A percentile compares a stretch with the other conserved stretches of the same genome.
These are phyloP conservation scores for Phytophthora ohioensis DNA, from an alignment of 352 stramenopile genomes.

Conservation along the genomic window DNA sequence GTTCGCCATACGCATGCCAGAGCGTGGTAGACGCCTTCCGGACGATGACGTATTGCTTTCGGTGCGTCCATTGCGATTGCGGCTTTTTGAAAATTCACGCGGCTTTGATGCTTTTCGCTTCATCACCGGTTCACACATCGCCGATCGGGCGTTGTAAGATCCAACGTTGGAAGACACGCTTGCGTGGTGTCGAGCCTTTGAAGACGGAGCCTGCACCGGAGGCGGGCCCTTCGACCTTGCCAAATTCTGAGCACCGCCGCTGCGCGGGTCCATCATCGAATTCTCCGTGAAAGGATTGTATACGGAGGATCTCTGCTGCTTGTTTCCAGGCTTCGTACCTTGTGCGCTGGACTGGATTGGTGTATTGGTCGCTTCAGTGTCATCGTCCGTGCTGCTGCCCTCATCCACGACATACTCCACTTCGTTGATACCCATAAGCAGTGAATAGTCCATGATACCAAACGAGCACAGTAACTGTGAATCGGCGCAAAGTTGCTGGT, in stretches of 20 bases:
- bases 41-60: constrained; percentile 81
- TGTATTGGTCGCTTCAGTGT: constrained; percentile 40
- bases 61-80: constrained; percentile 48
- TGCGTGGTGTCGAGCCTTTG: constrained; percentile 61
- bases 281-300: constrained; percentile 77
- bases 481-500: constrained; percentile 84
- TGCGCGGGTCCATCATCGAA: constrained; percentile 70
- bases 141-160: constrained; percentile 25
- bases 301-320: constrained; percentile 37
- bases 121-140: constrained; percentile 29
- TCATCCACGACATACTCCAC: constrained; percentile 90
- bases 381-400: constrained; percentile 50
- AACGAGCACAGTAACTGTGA: constrained; percentile 86
- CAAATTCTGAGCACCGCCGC: constrained; percentile 41
- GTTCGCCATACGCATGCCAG: constrained; percentile 87
- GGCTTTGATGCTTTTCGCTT: constrained; percentile 73
- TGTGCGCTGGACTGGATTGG: constrained; percentile 18
- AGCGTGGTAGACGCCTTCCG: constrained; percentile 71
- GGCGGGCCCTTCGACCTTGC: constrained; percentile 38
- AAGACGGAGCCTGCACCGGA: constrained; percentile 31
- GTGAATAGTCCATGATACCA: constrained; percentile 94
- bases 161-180: constrained; percentile 66
- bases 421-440: constrained; percentile 92
- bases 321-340: constrained; percentile 27
- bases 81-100: constrained; percentile 40